Percentiles rank a stretch among this genome's conserved stretches.
Conservation (phyloP, 495 filamentous ascomycete species). For the Daldinia caldariorum region DNA sequence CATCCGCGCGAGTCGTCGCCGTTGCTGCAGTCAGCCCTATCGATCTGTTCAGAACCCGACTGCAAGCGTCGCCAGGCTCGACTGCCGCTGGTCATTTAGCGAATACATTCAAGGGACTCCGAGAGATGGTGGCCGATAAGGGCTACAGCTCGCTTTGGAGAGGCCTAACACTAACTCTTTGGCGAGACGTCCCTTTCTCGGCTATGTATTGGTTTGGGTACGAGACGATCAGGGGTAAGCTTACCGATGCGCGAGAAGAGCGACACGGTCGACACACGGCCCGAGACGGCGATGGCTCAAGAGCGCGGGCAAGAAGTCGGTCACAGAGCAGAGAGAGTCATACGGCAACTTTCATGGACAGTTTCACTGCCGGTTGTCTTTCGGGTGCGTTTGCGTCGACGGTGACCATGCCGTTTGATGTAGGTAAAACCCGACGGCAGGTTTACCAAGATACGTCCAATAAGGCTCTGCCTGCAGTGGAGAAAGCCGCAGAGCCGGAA, state of each 20-base stretch:
- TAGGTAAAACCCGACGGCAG: conserved; percentile 94
- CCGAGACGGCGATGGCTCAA: conserved; percentile 40
- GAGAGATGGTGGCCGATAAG: conserved; percentile 77
- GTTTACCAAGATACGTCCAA: conserved; percentile 67
- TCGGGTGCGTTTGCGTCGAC: conserved; percentile 87
- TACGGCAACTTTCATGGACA: conserved; percentile 80
- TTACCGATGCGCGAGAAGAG: conserved; percentile 71
- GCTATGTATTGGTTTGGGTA: conserved; percentile 99
- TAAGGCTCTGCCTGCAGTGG: conserved; percentile 40
- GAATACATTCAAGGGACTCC: conserved; percentile 76
- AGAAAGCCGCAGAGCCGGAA: conserved; percentile 66
- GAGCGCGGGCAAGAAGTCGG: conserved; percentile 53
- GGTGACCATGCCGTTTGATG: conserved; percentile 96
- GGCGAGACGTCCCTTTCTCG: conserved; percentile 97
- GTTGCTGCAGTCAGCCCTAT: conserved; percentile 87
- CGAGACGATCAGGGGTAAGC: conserved; percentile 74
- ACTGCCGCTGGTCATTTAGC: conserved; percentile 64
- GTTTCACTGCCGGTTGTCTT: conserved; percentile 83
- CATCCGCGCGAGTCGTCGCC: conserved; percentile 78
- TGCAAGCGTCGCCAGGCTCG: conserved; percentile 80
- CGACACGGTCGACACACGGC: conserved; percentile 51
- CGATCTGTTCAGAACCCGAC: conserved; percentile 92
- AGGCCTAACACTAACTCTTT: conserved; percentile 90
- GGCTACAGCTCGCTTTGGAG: conserved; percentile 90
- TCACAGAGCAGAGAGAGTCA: conserved; percentile 67